Base-by-base conservation (phyloP, 1,284 basidiomycete genomes). In the Cryptococcus depauperatus region DNA sequence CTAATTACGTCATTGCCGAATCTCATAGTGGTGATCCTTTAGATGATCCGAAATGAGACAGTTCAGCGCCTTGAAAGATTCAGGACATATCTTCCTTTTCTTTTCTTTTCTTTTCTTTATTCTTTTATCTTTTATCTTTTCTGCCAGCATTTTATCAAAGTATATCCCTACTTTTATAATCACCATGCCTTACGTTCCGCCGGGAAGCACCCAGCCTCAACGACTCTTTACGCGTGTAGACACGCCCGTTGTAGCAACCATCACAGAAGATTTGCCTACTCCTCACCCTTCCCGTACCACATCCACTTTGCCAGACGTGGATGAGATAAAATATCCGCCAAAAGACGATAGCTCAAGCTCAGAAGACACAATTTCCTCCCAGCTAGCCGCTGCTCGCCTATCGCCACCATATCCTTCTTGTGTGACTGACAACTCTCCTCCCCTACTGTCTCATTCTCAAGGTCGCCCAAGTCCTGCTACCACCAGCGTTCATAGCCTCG, bases 171-270 rank as follows among this genome's bases (percentile, higher is more conserved):
- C 35, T 35, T 35, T 28, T 4, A 14, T 23, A 14, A 11, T 8
- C 42, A 41, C 5, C 25, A 49, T 49, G 47, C 47, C 47, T 37
- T 49, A 49, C 37, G 35, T 49, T 23, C 43, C 47, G n/a, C 47
- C 47, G 19, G 43, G 43, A 9, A 41, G 39, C 23, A 22, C 26
- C 21, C 28, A 37, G 16, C 30, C 39, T 3, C 47, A 44, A 27
- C 35, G 43, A 18, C 44, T 49, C 22, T 43, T 23, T 32, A 38
- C 23, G 43, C 42, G 9, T 35, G 41, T 25, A 4, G 22, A 9
- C 30, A 39, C n/a, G 37, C 38, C n/a, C 38, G 45, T 42, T 14
- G 35, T 33, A 41, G 19, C 25, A 33, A 18, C 37, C 32, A 7
- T 16, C 30, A 23, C 34, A 28, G 26, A 41, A n/a, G 22, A 18